Evolutionary conservation across 2,329 filamentous ascomycete species (phyloP).

Genomic region (Gyromitra esculenta): DNA sequence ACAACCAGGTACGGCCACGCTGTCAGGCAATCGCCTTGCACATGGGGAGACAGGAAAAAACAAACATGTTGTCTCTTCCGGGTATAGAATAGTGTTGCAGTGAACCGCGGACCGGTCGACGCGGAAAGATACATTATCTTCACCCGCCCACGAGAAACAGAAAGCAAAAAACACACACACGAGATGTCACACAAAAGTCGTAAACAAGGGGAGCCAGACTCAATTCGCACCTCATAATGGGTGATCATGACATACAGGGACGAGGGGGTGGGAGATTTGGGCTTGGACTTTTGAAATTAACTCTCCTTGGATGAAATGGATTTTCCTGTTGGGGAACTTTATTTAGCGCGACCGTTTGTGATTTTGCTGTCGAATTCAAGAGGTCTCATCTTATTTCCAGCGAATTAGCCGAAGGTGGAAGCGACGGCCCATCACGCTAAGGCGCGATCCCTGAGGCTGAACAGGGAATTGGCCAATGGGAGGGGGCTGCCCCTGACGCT

Average conservation of each 20-base stretch:
- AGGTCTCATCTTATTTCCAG: slow-evolving; percentile 42
- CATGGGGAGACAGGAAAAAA: not conserved
- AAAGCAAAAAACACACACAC: slow-evolving; percentile 10
- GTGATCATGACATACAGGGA: slow-evolving; percentile 25
- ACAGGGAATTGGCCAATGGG: slow-evolving; percentile 29
- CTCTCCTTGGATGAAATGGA: not conserved
- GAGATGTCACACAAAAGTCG: slow-evolving; percentile 24
- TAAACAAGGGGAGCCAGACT: not conserved
- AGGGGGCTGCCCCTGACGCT: slow-evolving; percentile 36
- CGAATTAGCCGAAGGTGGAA: slow-evolving; percentile 45
- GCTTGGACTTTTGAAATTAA: slow-evolving; percentile 5
- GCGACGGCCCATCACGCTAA: slow-evolving; percentile 39
- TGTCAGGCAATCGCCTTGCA: slow-evolving; percentile 5
- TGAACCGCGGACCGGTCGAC: not conserved
- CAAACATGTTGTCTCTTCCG: slow-evolving; percentile 10
- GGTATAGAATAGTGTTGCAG: not conserved
- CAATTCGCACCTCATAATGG: not conserved
- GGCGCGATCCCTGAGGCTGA: slow-evolving; percentile 18
- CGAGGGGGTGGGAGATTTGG: slow-evolving; percentile 7
- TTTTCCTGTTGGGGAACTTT: slow-evolving; percentile 18
- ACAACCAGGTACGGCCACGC: slow-evolving; percentile 24
- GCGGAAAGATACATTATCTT: not conserved
- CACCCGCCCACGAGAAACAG: not conserved
- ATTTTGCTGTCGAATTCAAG: slow-evolving; percentile 18
- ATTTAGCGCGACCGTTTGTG: slow-evolving; percentile 28